phyloP scores from a whole-genome alignment of 2,329 filamentous ascomycete species.

The Didymella pomorum region DNA sequence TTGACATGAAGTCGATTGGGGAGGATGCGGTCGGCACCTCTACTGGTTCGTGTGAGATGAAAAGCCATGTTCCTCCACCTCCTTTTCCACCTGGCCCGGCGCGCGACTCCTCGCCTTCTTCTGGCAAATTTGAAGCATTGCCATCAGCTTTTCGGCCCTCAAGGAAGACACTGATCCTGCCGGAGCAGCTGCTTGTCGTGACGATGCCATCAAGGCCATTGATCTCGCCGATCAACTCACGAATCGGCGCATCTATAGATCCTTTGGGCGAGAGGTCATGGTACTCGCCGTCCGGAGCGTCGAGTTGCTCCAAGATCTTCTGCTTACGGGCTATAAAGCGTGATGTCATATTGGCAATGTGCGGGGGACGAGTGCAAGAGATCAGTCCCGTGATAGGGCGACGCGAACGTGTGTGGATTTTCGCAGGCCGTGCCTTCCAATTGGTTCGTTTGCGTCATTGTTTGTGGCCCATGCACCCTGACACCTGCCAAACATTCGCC shows the following conservation, averaged over 20 bases:
- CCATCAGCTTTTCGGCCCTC: conserved; percentile 70
- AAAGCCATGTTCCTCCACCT: conserved; percentile 79
- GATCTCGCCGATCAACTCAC: conserved; percentile 78
- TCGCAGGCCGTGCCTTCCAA: conserved; percentile 21
- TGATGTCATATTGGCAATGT: conserved; percentile 34
- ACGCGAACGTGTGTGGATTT: conserved; percentile 24
- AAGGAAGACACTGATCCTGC: conserved; percentile 84
- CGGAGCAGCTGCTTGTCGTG: conserved; percentile 93
- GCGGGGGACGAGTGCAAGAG: neutral
- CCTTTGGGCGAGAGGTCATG: conserved; percentile 89
- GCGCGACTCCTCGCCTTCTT: conserved; percentile 42
- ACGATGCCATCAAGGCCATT: conserved; percentile 79
- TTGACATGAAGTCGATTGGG: conserved; percentile 27
- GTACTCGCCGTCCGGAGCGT: conserved; percentile 74
- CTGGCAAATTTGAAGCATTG: neutral
- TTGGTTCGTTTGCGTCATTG: conserved; percentile 32
- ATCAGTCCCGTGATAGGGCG: conserved; percentile 34
- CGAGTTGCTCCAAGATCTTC: conserved; percentile 75
- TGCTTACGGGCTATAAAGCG: conserved; percentile 66
- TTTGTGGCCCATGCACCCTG: conserved; percentile 25
- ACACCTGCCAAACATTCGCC: conserved; percentile 22
- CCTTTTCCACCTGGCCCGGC: conserved; percentile 84
- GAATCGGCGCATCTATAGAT: conserved; percentile 80
- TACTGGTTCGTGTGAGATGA: conserved; percentile 83
- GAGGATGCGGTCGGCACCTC: conserved; percentile 27